phyloP scores from a whole-genome alignment of 805 yeast species.

The Starmerella stigmatis region DNA sequence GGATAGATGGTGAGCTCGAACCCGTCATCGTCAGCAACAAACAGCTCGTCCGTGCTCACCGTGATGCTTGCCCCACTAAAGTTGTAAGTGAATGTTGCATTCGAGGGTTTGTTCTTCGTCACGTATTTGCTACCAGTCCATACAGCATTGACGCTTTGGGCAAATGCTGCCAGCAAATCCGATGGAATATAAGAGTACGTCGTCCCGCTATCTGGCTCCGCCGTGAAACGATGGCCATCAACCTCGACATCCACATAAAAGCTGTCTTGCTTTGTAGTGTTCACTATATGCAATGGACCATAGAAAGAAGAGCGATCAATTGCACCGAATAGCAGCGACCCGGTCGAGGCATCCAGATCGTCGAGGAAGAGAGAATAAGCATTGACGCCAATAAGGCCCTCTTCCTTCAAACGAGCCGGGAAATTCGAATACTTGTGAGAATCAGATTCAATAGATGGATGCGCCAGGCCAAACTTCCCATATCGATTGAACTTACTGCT shows the following conservation, averaged over 20 bases:
- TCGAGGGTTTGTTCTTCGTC: not conserved
- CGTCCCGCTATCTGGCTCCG: constrained; percentile 42
- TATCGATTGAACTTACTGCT: not conserved
- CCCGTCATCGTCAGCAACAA: constrained; percentile 13
- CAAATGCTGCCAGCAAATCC: constrained; percentile 10
- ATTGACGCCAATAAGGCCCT: constrained; percentile 34
- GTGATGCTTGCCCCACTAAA: constrained; percentile 22
- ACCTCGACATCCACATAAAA: constrained; percentile 17
- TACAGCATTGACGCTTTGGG: constrained; percentile 9
- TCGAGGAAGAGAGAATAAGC: constrained; percentile 42
- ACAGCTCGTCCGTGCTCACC: constrained; percentile 25
- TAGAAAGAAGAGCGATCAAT: constrained; percentile 52
- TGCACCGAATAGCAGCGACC: constrained; percentile 44
- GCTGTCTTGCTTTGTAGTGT: not conserved
- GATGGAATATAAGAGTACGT: constrained; percentile 38
- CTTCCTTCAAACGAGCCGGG: constrained; percentile 30
- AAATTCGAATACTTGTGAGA: constrained; percentile 25
- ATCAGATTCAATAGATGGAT: not conserved
- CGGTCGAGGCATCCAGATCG: constrained; percentile 24
- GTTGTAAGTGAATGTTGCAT: constrained; percentile 11
- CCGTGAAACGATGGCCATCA: constrained; percentile 7
- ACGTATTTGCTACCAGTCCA: constrained; percentile 9
- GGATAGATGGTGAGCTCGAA: constrained; percentile 15
- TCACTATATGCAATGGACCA: constrained; percentile 33
- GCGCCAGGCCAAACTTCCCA: constrained; percentile 1